Evolutionary conservation across 495 filamentous ascomycete species (phyloP), one percentile per base, ranked within the genome.

Genomic region (Cladorrhinum samala): DNA sequence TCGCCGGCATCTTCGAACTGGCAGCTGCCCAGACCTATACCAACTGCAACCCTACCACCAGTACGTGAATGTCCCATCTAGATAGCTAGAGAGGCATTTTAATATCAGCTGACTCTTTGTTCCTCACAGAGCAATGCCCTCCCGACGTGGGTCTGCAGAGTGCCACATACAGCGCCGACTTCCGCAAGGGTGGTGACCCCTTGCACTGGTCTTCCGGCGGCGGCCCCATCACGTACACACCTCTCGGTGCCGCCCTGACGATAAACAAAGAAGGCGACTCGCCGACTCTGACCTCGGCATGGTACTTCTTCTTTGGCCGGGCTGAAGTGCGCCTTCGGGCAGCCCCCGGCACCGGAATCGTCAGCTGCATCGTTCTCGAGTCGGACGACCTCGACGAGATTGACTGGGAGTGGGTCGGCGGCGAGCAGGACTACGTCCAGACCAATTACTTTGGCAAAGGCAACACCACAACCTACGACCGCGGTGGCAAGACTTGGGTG

Each of bases 381-480:
- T 94, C 89, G 3, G 91, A 92, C 62, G 84, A 88, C 59, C 78
- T 92, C 20, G 92, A 96, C 68, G 91, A 96, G 72, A 87, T 96
- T 55, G 91, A 96, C 68, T 93, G 88, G 84, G 85, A 89, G 62
- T 87, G 82, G 82, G 66, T 87, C 30, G 85, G 85, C 27, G 74
- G 78, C 38, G 75, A 82, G 56, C 75, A 73, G 49, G 72, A 68
- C n/a, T 65, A 82, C 49, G 88, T 89, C 5, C 87, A 95, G 71
- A 84, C 80, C 70, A 94, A 96, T 75, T 96, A 90, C 76, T 96
- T 90, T 68, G 88, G 91, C 63, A 94, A 95, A 76, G 91, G 91
- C 17, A 84, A 91, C 55, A 86, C 83, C 6, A 77, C 74, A 0
- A 77, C 82, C 23, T 91, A 83, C 58, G 77, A 86, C 63, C 88